phyloP scores from a whole-genome alignment of 2,329 filamentous ascomycete species.

The Fragosphaeria purpurea region DNA sequence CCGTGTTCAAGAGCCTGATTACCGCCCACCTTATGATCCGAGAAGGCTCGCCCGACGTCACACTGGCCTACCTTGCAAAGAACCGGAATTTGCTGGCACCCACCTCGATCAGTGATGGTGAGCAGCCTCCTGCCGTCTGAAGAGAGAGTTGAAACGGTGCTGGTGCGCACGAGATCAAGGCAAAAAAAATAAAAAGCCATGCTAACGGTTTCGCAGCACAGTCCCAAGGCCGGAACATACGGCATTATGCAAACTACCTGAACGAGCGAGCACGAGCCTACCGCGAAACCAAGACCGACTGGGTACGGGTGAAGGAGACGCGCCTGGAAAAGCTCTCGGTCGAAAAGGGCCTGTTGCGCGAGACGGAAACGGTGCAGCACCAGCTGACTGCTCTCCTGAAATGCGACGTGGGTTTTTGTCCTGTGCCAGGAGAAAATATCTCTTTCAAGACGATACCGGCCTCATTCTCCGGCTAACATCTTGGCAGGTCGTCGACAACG shows the following conservation, averaged over 20 bases:
- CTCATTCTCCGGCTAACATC: not conserved
- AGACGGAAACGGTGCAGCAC: constrained; percentile 82
- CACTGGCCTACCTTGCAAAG: constrained; percentile 71
- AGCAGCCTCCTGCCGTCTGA: constrained; percentile 20
- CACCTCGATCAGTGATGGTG: constrained; percentile 86
- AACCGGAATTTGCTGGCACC: constrained; percentile 78
- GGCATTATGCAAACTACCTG: constrained; percentile 82
- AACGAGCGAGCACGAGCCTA: constrained; percentile 72
- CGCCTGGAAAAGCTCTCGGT: constrained; percentile 77
- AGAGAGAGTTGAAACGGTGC: too few species aligned
- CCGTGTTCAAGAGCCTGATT: constrained; percentile 95
- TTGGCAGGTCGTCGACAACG: constrained; percentile 62
- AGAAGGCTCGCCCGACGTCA: constrained; percentile 83
- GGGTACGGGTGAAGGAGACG: constrained; percentile 72
- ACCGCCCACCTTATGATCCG: constrained; percentile 96
- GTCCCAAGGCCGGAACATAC: constrained; percentile 89
- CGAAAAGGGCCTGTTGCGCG: constrained; percentile 83
- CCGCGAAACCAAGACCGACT: constrained; percentile 77
- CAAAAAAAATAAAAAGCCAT: too few species aligned
- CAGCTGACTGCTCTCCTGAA: constrained; percentile 78
- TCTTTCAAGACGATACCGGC: too few species aligned
- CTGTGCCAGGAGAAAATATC: not conserved
- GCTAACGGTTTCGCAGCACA: constrained; percentile 50
- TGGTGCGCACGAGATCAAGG: too few species aligned
- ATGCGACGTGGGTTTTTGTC: constrained; percentile 63